Conservation (phyloP, 2,329 filamentous ascomycete genomes). For the Endothia cerciana region DNA sequence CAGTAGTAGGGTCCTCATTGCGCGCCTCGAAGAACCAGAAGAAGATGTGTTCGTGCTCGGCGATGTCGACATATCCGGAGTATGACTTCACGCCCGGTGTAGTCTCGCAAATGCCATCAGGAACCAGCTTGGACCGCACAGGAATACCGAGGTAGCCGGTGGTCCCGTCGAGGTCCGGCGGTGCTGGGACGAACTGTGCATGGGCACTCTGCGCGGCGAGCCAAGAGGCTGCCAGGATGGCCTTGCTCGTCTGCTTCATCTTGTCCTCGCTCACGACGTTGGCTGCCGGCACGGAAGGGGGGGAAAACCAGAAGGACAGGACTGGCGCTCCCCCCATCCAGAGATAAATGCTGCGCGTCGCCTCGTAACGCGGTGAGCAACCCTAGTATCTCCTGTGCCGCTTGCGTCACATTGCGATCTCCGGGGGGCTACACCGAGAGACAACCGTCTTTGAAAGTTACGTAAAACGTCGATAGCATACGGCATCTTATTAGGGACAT, state of each 20-base stretch:
- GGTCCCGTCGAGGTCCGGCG: slow-evolving; percentile 39
- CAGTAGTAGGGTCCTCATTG: slow-evolving; percentile 45
- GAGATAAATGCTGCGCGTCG: neutral
- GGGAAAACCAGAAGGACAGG: neutral
- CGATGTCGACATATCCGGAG: slow-evolving; percentile 48
- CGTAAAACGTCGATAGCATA: slow-evolving; percentile 9
- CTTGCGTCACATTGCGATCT: slow-evolving; percentile 8
- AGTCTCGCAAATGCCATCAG: slow-evolving; percentile 49
- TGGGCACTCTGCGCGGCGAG: slow-evolving; percentile 1
- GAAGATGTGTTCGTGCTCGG: slow-evolving; percentile 46
- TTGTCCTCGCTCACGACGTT: neutral
- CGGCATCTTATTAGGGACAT: neutral
- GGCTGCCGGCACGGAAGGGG: neutral
- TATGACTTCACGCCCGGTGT: slow-evolving; percentile 47
- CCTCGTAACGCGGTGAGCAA: neutral
- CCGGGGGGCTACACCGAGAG: neutral
- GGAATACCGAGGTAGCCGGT: slow-evolving; percentile 43
- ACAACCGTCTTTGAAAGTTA: slow-evolving; percentile 4
- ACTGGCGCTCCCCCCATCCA: neutral
- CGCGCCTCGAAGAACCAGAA: slow-evolving; percentile 57
- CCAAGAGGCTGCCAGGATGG: slow-evolving; percentile 13
- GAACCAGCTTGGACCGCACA: slow-evolving; percentile 53
- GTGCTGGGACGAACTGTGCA: slow-evolving; percentile 42
- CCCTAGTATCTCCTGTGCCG: slow-evolving; percentile 5
- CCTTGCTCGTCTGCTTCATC: slow-evolving; percentile 7